Conservation (phyloP, 208 protist genomes). For the Leishmania lainsoni region DNA sequence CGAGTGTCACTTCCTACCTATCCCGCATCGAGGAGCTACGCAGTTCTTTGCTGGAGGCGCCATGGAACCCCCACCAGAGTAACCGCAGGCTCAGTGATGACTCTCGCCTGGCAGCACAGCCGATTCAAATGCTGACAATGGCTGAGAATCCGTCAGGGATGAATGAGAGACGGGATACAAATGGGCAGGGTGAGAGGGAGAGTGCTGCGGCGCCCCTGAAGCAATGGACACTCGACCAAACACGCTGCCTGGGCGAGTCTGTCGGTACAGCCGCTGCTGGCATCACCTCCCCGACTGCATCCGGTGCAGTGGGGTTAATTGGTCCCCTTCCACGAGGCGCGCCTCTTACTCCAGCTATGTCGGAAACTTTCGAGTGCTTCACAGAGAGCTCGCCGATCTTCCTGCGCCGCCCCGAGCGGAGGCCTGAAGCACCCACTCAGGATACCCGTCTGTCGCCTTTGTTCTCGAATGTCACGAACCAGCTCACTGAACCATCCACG, state of each 20-base stretch:
- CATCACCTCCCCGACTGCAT: not conserved
- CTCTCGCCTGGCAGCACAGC: not conserved
- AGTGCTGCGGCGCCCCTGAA: not conserved
- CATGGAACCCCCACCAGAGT: not conserved
- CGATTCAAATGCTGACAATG: not conserved
- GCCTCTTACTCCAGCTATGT: not conserved
- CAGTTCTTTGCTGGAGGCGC: slow-evolving; percentile 1
- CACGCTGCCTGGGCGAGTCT: not conserved
- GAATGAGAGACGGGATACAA: too few species aligned
- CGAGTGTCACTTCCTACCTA: slow-evolving; percentile 12
- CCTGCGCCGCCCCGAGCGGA: slow-evolving; percentile 3
- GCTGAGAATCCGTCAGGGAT: not conserved
- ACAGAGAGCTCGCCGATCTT: slow-evolving; percentile 6
- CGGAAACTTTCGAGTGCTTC: not conserved
- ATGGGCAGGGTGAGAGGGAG: not conserved
- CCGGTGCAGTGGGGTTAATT: not conserved
- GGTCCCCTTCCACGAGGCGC: not conserved
- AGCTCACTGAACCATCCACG: too few species aligned
- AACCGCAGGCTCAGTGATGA: too few species aligned
- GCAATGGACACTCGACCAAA: not conserved
- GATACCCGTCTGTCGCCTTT: not conserved
- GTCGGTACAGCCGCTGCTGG: not conserved
- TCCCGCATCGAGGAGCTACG: not conserved
- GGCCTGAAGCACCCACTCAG: too few species aligned
- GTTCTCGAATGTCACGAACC: not conserved